These are phyloP conservation scores for Xylaria sp. DNA, from an alignment of 2,329 filamentous ascomycete genomes.

Conservation along the genomic window DNA sequence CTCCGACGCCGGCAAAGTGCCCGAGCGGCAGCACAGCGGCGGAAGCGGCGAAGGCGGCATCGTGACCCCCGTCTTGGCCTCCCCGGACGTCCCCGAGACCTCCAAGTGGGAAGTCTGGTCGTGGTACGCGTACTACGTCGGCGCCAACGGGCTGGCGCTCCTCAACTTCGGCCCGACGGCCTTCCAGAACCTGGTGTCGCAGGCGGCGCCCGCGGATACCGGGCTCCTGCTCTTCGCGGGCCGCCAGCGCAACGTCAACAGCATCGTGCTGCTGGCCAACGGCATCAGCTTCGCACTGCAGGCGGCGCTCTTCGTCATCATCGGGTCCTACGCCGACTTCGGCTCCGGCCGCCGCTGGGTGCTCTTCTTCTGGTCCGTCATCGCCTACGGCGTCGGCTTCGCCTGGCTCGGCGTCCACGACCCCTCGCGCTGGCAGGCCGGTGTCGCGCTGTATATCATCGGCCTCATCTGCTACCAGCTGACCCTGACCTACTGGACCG, in stretches of 20 bases:
- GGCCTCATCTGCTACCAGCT: conserved; percentile 75
- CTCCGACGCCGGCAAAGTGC: conserved; percentile 16
- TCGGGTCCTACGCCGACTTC: conserved; percentile 70
- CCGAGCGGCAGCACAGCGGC: too few relatives aligned
- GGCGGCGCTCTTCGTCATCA: conserved; percentile 64
- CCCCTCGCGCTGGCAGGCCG: conserved; percentile 68
- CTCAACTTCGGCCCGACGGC: conserved; percentile 74
- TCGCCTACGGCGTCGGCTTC: conserved; percentile 73
- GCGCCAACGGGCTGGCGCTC: conserved; percentile 70
- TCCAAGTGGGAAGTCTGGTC: conserved; percentile 66
- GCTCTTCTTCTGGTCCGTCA: conserved; percentile 67
- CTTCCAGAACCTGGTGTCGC: conserved; percentile 72
- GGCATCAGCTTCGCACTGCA: conserved; percentile 76
- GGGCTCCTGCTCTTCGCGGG: conserved; percentile 67
- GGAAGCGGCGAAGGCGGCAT: conserved; percentile 10
- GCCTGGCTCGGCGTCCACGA: conserved; percentile 74
- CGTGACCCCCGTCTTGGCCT: conserved; percentile 36
- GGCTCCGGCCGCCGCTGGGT: conserved; percentile 72
- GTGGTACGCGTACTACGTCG: conserved; percentile 72
- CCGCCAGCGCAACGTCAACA: conserved; percentile 68
- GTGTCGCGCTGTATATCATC: conserved; percentile 72
- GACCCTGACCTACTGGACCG: conserved; percentile 75
- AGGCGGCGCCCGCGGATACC: conserved; percentile 66
- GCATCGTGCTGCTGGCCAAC: conserved; percentile 72
- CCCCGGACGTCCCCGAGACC: conserved; percentile 51